Conservation (phyloP, 305 asterid genomes). For the Solanum hybrid region DNA sequence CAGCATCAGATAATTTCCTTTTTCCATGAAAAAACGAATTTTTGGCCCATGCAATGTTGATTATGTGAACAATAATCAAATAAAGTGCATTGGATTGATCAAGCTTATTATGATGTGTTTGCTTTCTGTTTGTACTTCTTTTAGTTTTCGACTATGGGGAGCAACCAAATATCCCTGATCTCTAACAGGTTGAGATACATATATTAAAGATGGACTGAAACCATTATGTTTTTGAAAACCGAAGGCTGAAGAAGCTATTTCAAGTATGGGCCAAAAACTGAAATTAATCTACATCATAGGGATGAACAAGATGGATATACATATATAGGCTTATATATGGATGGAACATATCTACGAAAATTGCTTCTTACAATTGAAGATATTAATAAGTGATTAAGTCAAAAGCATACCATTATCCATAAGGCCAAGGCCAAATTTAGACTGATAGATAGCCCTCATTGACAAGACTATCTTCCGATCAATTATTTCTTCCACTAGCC, state of each 20-base stretch:
- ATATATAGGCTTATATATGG: background rate
- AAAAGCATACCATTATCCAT: constrained; percentile 74
- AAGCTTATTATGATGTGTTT: background rate
- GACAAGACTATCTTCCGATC: constrained; percentile 88
- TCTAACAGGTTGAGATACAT: background rate
- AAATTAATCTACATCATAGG: background rate
- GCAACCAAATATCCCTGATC: background rate
- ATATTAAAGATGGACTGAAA: background rate
- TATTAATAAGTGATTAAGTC: background rate
- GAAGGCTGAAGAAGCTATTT: background rate
- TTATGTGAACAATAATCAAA: background rate
- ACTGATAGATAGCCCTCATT: constrained; percentile 94
- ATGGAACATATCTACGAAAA: background rate
- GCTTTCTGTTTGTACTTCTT: background rate
- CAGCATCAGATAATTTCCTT: background rate
- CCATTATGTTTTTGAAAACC: background rate
- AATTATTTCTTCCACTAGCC: constrained; percentile 92
- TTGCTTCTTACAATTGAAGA: background rate
- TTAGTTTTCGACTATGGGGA: background rate
- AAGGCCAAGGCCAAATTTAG: constrained; percentile 87
- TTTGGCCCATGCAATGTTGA: background rate
- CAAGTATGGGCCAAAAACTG: background rate
- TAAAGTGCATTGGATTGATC: background rate
- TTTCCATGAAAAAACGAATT: background rate
- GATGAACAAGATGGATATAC: background rate